These are phyloP conservation scores for Lentinula detonsa DNA, from an alignment of 768 basidiomycete genomes.

Conservation along the genomic window DNA sequence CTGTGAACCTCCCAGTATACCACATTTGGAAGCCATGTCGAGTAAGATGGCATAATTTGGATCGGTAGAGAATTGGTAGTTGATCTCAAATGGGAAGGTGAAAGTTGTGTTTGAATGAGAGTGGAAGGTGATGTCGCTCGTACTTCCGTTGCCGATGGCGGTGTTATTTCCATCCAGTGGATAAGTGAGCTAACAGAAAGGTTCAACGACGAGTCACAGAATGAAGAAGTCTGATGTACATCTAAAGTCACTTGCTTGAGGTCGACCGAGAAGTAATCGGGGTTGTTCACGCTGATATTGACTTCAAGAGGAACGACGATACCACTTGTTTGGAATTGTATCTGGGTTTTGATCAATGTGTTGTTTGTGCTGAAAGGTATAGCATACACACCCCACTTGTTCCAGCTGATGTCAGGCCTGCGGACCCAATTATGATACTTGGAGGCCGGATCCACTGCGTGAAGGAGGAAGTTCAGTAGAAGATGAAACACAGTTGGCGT, in stretches of 20 bases:
- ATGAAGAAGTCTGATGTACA: slow-evolving; percentile 24
- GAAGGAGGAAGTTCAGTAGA: not conserved
- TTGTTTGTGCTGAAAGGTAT: not conserved
- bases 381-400: slow-evolving; percentile 38
- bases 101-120: slow-evolving; percentile 56
- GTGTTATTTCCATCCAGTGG: slow-evolving; percentile 70
- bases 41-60: slow-evolving; percentile 48
- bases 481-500: not conserved
- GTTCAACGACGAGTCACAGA: not conserved
- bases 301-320: slow-evolving; percentile 56
- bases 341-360: slow-evolving; percentile 11
- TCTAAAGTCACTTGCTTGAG: slow-evolving; percentile 61
- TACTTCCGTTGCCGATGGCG: slow-evolving; percentile 55
- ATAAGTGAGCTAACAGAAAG: slow-evolving; percentile 52
- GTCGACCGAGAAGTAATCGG: slow-evolving; percentile 71
- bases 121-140: slow-evolving; percentile 38
- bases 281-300: slow-evolving; percentile 76
- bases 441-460: slow-evolving; percentile 75
- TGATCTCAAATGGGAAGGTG: slow-evolving; percentile 69
- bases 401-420: slow-evolving; percentile 31
- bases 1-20: slow-evolving; percentile 36
- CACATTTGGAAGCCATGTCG: slow-evolving; percentile 63
- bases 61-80: slow-evolving; percentile 50
- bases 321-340: slow-evolving; percentile 32
- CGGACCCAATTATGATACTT: slow-evolving; percentile 49